Evolutionary conservation across 768 basidiomycete species (phyloP), one percentile per base, ranked within the genome.

Genomic region (Psilocybe cubensis): DNA sequence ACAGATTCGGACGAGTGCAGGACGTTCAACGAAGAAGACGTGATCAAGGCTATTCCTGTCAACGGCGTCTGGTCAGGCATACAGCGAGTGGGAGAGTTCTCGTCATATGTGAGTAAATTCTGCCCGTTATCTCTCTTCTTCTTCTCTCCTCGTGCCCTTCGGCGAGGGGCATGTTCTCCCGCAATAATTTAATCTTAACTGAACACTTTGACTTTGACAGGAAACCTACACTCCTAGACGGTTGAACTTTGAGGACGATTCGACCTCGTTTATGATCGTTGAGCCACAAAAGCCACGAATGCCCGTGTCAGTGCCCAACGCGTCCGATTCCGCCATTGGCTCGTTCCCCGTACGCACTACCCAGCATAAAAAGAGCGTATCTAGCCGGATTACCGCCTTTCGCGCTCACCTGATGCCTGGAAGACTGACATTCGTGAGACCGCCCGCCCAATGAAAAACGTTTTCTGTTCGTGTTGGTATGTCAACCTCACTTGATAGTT

Each of bases 1-100:
- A 60, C 70, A 17, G 69, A 67, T 47, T 62, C 64, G 21, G 68
- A 70, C 50, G 68, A 70, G 57, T 68, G 62, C 49, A 57, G 52
- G 51, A 69, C 69, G 18, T 67, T 64, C 46, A 56, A 58, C 18
- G 66, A 72, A 25, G 60, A 70, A 18, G 51, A 52, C 29, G 35
- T 47, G 17, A 29, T 24, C 20, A 41, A 42, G 27, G 25, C 53
- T 46, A 59, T 54, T 44, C 52, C 58, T 62, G 57, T 48, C 42
- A 54, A 18, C 60, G 59, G 46, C 44, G 47, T 48, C 40, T 56
- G 42, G 55, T 59, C 52, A 52, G 54, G 46, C n/a, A 43, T 42
- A 49, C 38, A 41, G 29, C 35, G 44, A 52, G 57, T 59, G 62
- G 62, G 60, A 61, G 56, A 58, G 11, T 57, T 58, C 38, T 47